Evolutionary conservation across 495 filamentous ascomycete species (phyloP).

Genomic region (Hypoxylon perforatum): DNA sequence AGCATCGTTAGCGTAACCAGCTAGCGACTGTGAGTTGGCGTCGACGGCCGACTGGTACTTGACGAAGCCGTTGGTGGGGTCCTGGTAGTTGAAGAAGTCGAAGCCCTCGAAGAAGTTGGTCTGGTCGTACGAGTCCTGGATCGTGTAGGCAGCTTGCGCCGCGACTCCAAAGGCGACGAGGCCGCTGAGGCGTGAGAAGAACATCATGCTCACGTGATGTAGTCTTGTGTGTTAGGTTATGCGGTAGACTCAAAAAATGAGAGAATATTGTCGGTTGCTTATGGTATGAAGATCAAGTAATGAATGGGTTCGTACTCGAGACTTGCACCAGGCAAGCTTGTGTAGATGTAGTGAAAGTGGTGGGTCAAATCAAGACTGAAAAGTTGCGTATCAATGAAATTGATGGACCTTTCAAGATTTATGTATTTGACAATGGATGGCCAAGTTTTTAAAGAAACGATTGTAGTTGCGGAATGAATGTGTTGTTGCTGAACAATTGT

Average conservation of each 20-base stretch:
- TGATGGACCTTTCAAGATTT: slow-evolving; percentile 21
- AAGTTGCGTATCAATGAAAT: not conserved
- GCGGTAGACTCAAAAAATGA: not conserved
- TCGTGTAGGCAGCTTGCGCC: slow-evolving; percentile 50
- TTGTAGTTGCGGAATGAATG: slow-evolving; percentile 13
- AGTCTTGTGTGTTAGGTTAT: not conserved
- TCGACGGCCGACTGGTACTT: slow-evolving; percentile 67
- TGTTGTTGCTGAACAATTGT: slow-evolving; percentile 25
- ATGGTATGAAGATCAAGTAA: slow-evolving; percentile 3
- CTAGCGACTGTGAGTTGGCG: slow-evolving; percentile 67
- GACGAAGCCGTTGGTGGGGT: slow-evolving; percentile 79
- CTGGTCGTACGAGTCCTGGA: slow-evolving; percentile 59
- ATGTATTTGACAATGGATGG: slow-evolving; percentile 24
- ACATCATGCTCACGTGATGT: slow-evolving; percentile 24
- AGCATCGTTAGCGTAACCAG: slow-evolving; percentile 62
- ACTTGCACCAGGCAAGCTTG: slow-evolving; percentile 45
- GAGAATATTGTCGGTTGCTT: not conserved
- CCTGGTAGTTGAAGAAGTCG: slow-evolving; percentile 62
- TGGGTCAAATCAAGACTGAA: slow-evolving; percentile 1
- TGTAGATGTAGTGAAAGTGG: slow-evolving; percentile 10
- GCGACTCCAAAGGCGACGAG: slow-evolving; percentile 36
- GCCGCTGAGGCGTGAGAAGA: slow-evolving; percentile 34
- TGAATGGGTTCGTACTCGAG: slow-evolving; percentile 1
- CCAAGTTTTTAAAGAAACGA: slow-evolving; percentile 18
- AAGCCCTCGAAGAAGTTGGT: slow-evolving; percentile 69